phyloP scores from a whole-genome alignment of 2,329 filamentous ascomycete genomes.

The Xylaria arbuscula region DNA sequence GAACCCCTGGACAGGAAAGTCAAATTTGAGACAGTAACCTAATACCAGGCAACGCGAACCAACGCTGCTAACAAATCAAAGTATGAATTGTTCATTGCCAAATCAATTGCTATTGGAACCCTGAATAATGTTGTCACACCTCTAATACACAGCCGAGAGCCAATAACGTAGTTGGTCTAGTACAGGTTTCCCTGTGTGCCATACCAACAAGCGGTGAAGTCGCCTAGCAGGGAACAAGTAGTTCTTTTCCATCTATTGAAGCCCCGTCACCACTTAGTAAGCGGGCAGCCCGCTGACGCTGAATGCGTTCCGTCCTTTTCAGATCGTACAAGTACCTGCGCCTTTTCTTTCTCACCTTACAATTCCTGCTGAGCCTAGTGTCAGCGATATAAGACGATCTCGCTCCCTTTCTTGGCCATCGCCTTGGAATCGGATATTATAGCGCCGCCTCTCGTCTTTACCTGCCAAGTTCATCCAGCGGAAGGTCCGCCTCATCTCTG shows the following conservation, averaged over 20 bases:
- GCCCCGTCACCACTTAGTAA: constrained; percentile 18
- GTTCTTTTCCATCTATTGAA: constrained; percentile 5
- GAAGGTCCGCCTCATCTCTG: constrained; percentile 79
- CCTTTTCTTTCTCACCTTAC: constrained; percentile 30
- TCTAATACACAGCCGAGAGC: no score
- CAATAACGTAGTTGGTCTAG: no score
- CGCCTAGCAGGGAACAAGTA: background rate
- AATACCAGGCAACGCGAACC: no score
- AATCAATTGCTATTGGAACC: no score
- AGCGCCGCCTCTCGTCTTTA: constrained; percentile 50
- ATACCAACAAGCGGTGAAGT: background rate
- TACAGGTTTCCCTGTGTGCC: background rate
- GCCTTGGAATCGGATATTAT: constrained; percentile 26
- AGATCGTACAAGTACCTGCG: constrained; percentile 38
- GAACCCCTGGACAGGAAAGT: no score
- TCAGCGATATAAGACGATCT: constrained; percentile 22
- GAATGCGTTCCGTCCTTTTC: constrained; percentile 29
- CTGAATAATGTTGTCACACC: no score
- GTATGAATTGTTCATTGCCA: no score
- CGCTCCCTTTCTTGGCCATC: background rate
- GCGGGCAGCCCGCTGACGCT: constrained; percentile 23
- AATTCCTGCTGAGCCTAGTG: constrained; percentile 25
- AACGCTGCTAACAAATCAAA: no score
- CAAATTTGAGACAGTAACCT: no score
- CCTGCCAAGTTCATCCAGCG: constrained; percentile 79